Evolutionary conservation across 106 monocot genomes (phyloP).

Genomic region (Acanthochlamys bracteata): DNA sequence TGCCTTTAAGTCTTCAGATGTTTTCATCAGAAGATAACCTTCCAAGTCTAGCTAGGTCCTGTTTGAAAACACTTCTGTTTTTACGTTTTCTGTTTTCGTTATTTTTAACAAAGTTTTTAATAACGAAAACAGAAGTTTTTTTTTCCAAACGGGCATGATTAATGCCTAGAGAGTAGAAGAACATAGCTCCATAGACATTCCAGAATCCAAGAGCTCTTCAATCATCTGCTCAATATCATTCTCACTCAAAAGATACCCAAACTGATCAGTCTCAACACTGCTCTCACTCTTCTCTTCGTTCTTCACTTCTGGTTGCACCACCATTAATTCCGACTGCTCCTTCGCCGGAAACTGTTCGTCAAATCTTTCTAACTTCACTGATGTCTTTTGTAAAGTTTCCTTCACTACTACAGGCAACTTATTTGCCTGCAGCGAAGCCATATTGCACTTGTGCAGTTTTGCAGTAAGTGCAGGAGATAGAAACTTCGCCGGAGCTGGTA

Average conservation of each 20-base stretch:
- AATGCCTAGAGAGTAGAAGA: slow-evolving; percentile 8
- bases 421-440: slow-evolving; percentile 22
- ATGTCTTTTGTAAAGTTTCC: neutral
- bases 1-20: no score
- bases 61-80: no score
- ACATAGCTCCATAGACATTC: slow-evolving; percentile 39
- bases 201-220: slow-evolving; percentile 63
- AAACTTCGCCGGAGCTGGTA: slow-evolving; percentile 15
- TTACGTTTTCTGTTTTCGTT: no score
- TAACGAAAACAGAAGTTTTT: no score
- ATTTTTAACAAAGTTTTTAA: no score
- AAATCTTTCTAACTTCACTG: neutral
- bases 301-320: neutral
- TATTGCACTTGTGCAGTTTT: slow-evolving; percentile 48
- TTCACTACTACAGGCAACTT: neutral
- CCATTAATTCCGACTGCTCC: neutral
- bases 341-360: neutral
- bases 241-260: slow-evolving; percentile 36
- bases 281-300: neutral
- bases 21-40: no score
- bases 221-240: slow-evolving; percentile 77
- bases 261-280: slow-evolving; percentile 1
- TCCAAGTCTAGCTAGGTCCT: no score
- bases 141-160: neutral
- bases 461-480: slow-evolving; percentile 53